These are phyloP conservation scores for Capronia epimyces DNA, from an alignment of 2,329 filamentous ascomycete genomes.

Conservation along the genomic window DNA sequence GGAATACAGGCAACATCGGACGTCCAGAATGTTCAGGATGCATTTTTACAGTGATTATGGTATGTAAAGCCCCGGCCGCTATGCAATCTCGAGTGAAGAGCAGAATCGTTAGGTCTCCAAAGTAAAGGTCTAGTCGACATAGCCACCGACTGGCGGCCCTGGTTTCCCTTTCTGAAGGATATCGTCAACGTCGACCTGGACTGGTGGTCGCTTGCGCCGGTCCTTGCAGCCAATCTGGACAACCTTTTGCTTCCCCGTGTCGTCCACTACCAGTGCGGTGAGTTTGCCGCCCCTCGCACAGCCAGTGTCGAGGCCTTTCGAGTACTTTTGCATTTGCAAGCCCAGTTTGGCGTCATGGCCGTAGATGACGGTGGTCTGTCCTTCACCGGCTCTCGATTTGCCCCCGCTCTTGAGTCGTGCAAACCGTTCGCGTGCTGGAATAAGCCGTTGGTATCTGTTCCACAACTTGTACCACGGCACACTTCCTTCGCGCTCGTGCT, in stretches of 20 bases:
- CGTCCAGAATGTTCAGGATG: background rate
- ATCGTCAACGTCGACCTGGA: constrained; percentile 10
- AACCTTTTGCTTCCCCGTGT: constrained; percentile 40
- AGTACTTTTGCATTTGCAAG: constrained; percentile 62
- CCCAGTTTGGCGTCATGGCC: constrained; percentile 77
- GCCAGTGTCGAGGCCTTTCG: constrained; percentile 77
- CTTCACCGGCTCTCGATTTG: constrained; percentile 5
- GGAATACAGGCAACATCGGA: background rate
- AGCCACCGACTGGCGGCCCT: background rate
- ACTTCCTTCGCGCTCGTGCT: constrained; percentile 47
- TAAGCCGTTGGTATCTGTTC: constrained; percentile 44
- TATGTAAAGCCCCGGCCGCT: background rate
- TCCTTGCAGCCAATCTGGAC: constrained; percentile 40
- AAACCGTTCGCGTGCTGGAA: constrained; percentile 22
- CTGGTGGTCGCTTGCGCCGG: background rate
- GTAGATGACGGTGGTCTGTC: constrained; percentile 67
- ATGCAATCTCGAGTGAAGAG: constrained; percentile 1
- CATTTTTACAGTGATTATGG: background rate
- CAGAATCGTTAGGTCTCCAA: background rate
- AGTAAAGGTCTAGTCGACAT: background rate
- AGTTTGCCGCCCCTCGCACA: constrained; percentile 72
- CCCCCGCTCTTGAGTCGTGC: constrained; percentile 1
- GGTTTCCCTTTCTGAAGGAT: constrained; percentile 12
- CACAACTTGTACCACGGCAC: constrained; percentile 63
- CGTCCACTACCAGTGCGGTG: constrained; percentile 70